Evolutionary conservation across 2,329 filamentous ascomycete species (phyloP), one percentile per base, ranked within the genome.

Genomic region (Rhytidhysteron rufulum): DNA sequence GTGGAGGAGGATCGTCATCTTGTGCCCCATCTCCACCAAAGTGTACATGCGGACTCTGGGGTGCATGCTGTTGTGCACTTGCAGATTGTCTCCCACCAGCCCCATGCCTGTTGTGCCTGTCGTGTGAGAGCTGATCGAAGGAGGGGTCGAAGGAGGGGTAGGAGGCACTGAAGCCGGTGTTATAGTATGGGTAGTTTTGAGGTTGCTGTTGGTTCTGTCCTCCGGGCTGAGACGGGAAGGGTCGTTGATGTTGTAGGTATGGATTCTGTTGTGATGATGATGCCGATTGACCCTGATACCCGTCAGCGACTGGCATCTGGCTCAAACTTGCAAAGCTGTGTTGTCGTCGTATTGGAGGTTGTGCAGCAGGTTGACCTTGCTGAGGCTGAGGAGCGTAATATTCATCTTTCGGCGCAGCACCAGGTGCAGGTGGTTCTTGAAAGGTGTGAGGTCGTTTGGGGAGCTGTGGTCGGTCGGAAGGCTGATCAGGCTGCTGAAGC

Each of bases 221-320:
- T 15, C 9, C 11, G 18, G 15, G 19, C 6, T 35, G 33, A 4
- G 54, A 47, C 24, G 46, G 47, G 16, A 53, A 40, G 15, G 40
- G 45, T 5, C 35, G 39, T 3, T 35, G 39, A 10, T 45, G 42
- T 19, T 10, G 37, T 31, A 43, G 50, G 54, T 43, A n/a, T 53
- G 46, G 6, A 50, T 24, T 4, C 19, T 30, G 9, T 47, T 44
- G 7, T 38, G 33, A 8, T 38, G 5, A 2, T 38, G 33, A 8
- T 38, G 5, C 2, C 44, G 15, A 25, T 55, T 46, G 44, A 7
- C 57, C 57, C 21, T 52, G 48, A 16, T 42, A 53, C 6, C 60
- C 60, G 35, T 64, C 55, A 7, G 60, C 59, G 20, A 64, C 53
- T 11, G 59, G 59, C 57, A 64, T 64, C 31, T 53, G 49, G 9